These are phyloP conservation scores for Colletotrichum cordylinicola DNA, from an alignment of 2,329 filamentous ascomycete species.

Conservation along the genomic window DNA sequence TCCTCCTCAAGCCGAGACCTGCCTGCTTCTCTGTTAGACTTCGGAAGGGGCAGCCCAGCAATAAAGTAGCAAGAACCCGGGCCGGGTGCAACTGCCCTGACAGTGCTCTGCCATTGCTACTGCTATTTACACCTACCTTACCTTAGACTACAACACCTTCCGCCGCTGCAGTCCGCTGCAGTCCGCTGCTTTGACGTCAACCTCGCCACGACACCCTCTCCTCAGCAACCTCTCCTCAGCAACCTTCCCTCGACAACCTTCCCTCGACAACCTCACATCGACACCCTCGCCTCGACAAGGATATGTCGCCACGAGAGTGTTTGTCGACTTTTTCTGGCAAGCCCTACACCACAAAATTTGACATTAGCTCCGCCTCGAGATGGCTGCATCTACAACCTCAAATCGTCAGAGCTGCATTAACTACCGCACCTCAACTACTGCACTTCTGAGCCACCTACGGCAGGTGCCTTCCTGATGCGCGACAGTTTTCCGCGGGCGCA, in stretches of 20 bases:
- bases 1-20: neutral
- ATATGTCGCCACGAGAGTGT: neutral
- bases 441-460: neutral
- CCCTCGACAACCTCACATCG: neutral
- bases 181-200: neutral
- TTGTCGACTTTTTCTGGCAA: neutral
- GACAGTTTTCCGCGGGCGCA: too few species aligned
- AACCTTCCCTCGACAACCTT: neutral
- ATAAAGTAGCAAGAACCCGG: neutral
- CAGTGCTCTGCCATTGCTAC: neutral
- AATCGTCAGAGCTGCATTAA: too few species aligned
- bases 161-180: neutral
- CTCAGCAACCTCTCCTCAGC: neutral
- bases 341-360: too few species aligned
- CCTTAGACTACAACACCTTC: too few species aligned
- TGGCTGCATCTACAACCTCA: neutral
- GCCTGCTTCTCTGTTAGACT: neutral
- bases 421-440: too few species aligned
- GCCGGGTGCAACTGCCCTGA: neutral
- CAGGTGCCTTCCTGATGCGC: neutral
- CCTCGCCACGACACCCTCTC: neutral
- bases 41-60: neutral
- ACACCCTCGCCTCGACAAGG: neutral
- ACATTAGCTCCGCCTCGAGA: neutral
- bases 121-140: too few species aligned